Evolutionary conservation across 1,284 basidiomycete genomes (phyloP).

Genomic region (Cutaneotrichosporon sp.): DNA sequence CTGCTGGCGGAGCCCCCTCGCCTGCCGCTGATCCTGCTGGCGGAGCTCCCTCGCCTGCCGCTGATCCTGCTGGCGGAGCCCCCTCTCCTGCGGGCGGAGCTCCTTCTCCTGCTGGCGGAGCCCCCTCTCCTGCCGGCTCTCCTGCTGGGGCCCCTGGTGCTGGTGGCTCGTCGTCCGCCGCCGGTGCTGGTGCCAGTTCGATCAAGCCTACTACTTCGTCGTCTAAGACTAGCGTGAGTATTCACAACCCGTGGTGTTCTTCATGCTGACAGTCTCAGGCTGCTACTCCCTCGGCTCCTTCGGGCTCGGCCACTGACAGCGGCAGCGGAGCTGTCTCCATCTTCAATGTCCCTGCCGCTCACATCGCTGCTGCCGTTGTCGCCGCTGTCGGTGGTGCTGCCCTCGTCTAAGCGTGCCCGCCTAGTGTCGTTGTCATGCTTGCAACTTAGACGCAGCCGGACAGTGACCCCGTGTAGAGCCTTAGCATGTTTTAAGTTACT

Average conservation of each 20-base stretch:
- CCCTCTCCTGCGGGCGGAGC: neutral
- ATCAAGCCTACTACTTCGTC: neutral
- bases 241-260: too few relatives aligned
- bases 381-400: conserved; percentile 6
- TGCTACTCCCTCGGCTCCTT: neutral
- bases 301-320: too few relatives aligned
- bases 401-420: conserved; percentile 5
- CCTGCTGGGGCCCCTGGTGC: neutral
- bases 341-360: neutral
- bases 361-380: conserved; percentile 1
- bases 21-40: neutral
- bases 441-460: neutral
- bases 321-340: neutral
- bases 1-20: neutral
- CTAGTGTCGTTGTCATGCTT: neutral
- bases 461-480: neutral
- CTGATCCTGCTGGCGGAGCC: neutral
- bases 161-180: neutral
- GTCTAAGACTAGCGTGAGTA: too few relatives aligned
- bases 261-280: neutral
- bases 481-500: conserved; percentile 1
- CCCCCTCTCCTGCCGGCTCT: neutral
- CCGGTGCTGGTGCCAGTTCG: neutral
- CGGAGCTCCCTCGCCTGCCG: neutral
- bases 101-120: neutral